phyloP scores from a whole-genome alignment of 2,329 filamentous ascomycete species.

The Trichoderma afroharzianum region DNA sequence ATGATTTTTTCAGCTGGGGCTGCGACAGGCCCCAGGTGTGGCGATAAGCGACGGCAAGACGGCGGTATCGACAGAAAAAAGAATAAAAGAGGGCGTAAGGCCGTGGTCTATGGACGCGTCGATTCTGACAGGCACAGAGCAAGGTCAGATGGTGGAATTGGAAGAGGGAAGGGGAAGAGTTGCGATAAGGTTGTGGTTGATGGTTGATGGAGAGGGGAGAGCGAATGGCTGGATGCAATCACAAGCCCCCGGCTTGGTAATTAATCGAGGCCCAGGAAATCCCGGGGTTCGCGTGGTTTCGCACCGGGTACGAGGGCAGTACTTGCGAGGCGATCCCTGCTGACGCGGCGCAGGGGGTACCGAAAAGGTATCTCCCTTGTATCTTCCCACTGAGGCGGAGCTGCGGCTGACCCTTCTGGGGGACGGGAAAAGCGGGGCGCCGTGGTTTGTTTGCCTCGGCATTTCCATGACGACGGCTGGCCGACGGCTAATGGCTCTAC shows the following conservation, averaged over 20 bases:
- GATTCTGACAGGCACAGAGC: background rate
- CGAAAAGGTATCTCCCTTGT: background rate
- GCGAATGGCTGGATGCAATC: constrained; percentile 8
- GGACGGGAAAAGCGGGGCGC: constrained; percentile 7
- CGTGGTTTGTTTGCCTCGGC: constrained; percentile 14
- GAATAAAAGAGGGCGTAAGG: background rate
- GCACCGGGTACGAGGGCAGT: background rate
- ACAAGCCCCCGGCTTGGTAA: constrained; percentile 16
- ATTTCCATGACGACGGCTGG: constrained; percentile 2
- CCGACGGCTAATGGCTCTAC: background rate
- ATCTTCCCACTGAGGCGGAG: constrained; percentile 9
- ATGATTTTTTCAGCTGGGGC: constrained; percentile 7
- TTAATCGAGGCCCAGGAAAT: constrained; percentile 6
- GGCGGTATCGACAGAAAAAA: background rate
- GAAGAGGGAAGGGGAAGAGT: background rate
- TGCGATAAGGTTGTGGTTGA: constrained; percentile 6
- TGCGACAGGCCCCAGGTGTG: constrained; percentile 1
- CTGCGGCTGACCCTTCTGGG: constrained; percentile 9
- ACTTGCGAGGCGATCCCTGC: background rate
- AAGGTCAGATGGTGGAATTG: background rate
- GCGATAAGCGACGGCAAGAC: constrained; percentile 1
- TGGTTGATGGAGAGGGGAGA: background rate
- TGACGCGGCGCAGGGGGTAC: background rate
- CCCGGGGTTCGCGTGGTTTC: constrained; percentile 11
- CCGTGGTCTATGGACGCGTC: background rate